These are phyloP conservation scores for Rubia tinctorum DNA, from an alignment of 305 asterid species.

Conservation along the genomic window DNA sequence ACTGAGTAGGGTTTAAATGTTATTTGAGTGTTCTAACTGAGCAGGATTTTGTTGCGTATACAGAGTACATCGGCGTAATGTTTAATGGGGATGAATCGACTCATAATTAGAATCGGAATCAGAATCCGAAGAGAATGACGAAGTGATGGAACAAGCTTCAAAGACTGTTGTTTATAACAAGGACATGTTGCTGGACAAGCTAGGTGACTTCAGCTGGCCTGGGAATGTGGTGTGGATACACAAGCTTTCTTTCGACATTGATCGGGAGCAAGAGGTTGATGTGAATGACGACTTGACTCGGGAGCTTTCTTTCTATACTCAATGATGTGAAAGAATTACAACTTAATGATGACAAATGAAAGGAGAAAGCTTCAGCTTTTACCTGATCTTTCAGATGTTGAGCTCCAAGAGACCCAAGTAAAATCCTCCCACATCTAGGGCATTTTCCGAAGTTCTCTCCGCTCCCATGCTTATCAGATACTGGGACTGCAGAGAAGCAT, in stretches of 20 bases:
- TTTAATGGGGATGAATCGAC: not conserved
- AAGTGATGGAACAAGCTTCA: constrained; percentile 61
- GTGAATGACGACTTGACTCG: constrained; percentile 74
- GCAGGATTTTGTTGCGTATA: not conserved
- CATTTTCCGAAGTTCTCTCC: too few relatives aligned
- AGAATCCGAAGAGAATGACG: constrained; percentile 52
- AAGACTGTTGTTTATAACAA: constrained; percentile 59
- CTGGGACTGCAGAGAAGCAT: too few relatives aligned
- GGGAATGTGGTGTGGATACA: constrained; percentile 63
- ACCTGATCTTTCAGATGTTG: too few relatives aligned
- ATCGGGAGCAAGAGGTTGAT: constrained; percentile 57
- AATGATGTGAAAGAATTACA: constrained; percentile 27
- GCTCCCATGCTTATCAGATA: too few relatives aligned
- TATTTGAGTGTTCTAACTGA: too few relatives aligned
- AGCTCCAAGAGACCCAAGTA: too few relatives aligned
- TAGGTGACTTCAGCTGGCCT: constrained; percentile 72
- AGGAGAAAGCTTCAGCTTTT: too few relatives aligned
- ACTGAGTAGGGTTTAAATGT: too few relatives aligned
- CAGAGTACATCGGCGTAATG: constrained; percentile 1
- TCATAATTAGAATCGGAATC: constrained; percentile 39
- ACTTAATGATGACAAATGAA: too few relatives aligned
- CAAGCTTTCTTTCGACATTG: constrained; percentile 51
- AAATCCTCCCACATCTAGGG: too few relatives aligned
- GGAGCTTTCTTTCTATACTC: constrained; percentile 78
- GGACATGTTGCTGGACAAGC: constrained; percentile 68